Conservation (phyloP, 257 asterid species). For the Verbascum thapsus region DNA sequence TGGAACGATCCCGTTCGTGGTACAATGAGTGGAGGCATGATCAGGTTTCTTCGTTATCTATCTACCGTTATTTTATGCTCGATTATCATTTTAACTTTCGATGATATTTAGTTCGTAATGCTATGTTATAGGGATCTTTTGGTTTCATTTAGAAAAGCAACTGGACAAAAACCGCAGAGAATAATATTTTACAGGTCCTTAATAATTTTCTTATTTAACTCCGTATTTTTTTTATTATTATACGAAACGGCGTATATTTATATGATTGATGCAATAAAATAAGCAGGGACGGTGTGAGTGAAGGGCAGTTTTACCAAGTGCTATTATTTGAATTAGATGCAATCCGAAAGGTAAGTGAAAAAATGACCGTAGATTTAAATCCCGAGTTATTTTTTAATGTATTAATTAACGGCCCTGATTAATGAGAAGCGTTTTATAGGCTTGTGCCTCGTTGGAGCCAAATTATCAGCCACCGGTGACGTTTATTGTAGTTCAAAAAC, state of each 20-base stretch:
- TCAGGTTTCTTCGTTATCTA: constrained; percentile 50
- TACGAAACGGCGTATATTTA: too few relatives aligned
- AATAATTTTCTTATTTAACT: neutral
- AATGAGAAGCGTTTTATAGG: constrained; percentile 45
- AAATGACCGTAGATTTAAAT: too few relatives aligned
- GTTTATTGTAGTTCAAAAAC: constrained; percentile 89
- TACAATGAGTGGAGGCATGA: constrained; percentile 97
- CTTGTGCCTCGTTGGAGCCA: constrained; percentile 96
- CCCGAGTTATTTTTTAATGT: neutral
- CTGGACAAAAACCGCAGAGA: constrained; percentile 99
- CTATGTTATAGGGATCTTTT: constrained; percentile 79
- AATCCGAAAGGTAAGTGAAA: constrained; percentile 73
- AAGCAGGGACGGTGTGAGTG: constrained; percentile 95
- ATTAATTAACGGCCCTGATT: constrained; percentile 9
- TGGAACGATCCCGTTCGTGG: constrained; percentile 98
- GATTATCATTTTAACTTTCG: neutral
- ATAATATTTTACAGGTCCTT: constrained; percentile 85
- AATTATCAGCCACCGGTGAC: constrained; percentile 98
- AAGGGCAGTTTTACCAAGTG: constrained; percentile 96
- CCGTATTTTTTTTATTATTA: neutral
- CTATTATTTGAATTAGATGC: constrained; percentile 92
- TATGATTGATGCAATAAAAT: constrained; percentile 15
- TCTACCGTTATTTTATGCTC: neutral
- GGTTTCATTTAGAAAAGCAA: constrained; percentile 95
- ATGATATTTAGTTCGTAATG: too few relatives aligned